phyloP scores from a whole-genome alignment of 2,329 filamentous ascomycete species.

The Diaporthe citri region DNA sequence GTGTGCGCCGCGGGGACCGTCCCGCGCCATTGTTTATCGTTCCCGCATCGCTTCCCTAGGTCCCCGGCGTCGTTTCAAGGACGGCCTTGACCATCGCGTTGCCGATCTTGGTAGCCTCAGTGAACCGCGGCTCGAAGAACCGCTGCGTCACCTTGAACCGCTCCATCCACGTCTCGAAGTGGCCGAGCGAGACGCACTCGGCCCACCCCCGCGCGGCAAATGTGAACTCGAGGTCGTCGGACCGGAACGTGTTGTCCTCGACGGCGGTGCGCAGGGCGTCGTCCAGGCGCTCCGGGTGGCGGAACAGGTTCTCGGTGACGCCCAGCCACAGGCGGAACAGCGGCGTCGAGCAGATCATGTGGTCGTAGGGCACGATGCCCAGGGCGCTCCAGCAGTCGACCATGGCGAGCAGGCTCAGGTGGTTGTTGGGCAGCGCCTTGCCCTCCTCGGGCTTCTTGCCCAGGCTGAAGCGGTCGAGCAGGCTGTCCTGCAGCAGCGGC shows the following conservation, averaged over 20 bases:
- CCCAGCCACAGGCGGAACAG: conserved; percentile 96
- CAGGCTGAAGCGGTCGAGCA: conserved; percentile 90
- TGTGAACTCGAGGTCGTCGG: conserved; percentile 96
- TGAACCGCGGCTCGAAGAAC: conserved; percentile 93
- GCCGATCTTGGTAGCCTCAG: conserved; percentile 86
- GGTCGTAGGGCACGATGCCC: conserved; percentile 95
- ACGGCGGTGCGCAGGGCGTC: conserved; percentile 89
- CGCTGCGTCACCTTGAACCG: conserved; percentile 90
- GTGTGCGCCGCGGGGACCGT: background rate
- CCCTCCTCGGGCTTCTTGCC: conserved; percentile 67
- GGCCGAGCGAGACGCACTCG: conserved; percentile 89
- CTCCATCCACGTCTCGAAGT: conserved; percentile 93
- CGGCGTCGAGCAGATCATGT: conserved; percentile 99
- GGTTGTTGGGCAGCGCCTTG: conserved; percentile 82
- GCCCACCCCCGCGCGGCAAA: conserved; percentile 98
- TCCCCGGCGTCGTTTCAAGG: conserved; percentile 76
- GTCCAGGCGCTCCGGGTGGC: conserved; percentile 82
- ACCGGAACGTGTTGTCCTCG: conserved; percentile 91
- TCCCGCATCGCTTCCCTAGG: background rate
- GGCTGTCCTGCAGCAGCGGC: conserved; percentile 81
- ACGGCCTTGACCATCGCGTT: conserved; percentile 99
- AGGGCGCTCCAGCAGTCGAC: conserved; percentile 98
- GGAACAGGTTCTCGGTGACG: conserved; percentile 96
- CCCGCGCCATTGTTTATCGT: background rate
- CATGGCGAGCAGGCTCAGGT: conserved; percentile 93